Conservation (phyloP, 2,329 filamentous ascomycete genomes). For the Colletotrichum magnum region DNA sequence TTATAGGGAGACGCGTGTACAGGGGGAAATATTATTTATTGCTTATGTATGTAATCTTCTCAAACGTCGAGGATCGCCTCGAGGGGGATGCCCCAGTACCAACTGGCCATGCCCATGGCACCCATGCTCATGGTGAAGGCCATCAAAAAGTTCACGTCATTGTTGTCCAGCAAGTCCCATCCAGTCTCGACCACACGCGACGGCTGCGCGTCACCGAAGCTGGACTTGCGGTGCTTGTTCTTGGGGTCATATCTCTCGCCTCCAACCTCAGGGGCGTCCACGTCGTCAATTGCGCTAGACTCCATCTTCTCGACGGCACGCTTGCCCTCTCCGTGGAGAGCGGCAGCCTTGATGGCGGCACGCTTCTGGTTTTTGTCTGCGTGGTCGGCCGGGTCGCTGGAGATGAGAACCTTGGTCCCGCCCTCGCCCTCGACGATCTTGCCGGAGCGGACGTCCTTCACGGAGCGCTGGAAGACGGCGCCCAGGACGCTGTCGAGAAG, state of each 20-base stretch:
- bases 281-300: constrained; percentile 42
- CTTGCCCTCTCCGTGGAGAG: constrained; percentile 60
- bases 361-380: constrained; percentile 47
- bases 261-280: constrained; percentile 53
- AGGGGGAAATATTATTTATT: neutral
- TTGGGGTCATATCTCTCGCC: constrained; percentile 62
- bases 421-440: constrained; percentile 92
- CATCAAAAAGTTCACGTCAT: constrained; percentile 96
- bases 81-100: constrained; percentile 72
- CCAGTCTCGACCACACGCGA: constrained; percentile 76
- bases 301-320: constrained; percentile 56
- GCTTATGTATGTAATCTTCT: neutral
- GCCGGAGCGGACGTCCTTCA: constrained; percentile 85
- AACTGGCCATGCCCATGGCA: constrained; percentile 77
- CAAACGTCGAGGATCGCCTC: constrained; percentile 52
- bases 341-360: constrained; percentile 56
- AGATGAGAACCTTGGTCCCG: constrained; percentile 71
- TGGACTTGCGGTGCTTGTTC: constrained; percentile 65
- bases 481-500: constrained; percentile 91
- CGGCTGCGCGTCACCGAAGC: constrained; percentile 69
- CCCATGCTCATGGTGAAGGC: constrained; percentile 84
- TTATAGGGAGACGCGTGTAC: too few relatives aligned
- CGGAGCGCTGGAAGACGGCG: constrained; percentile 86
- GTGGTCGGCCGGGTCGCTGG: constrained; percentile 47
- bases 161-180: constrained; percentile 89